A percentile compares a stretch with the other conserved stretches of the same genome.
Evolutionary conservation across 192 early-diverging fungal genomes (phyloP).

Genomic region (Chytriomyces confervae): DNA sequence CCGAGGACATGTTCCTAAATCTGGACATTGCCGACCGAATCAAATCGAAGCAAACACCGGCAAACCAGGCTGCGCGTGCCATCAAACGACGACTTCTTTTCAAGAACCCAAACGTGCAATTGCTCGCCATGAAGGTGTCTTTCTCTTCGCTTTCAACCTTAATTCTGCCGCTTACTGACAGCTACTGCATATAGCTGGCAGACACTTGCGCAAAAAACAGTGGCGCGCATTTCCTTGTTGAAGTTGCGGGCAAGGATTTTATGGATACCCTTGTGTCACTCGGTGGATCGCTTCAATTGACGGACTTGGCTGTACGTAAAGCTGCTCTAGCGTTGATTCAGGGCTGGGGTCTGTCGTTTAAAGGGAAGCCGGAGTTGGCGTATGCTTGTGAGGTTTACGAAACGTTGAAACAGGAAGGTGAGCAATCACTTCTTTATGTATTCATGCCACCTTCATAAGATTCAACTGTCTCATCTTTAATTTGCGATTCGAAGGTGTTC

Average conservation of each 20-base stretch:
- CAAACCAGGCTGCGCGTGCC: constrained; percentile 75
- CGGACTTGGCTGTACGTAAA: constrained; percentile 76
- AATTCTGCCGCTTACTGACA: not conserved
- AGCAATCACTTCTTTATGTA: not conserved
- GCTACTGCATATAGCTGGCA: constrained; percentile 59
- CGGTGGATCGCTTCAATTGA: constrained; percentile 48
- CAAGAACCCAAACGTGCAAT: constrained; percentile 93
- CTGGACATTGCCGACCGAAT: constrained; percentile 95
- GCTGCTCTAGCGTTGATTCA: constrained; percentile 82
- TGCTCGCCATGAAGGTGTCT: constrained; percentile 78
- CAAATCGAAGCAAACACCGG: constrained; percentile 74
- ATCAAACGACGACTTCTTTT: constrained; percentile 84
- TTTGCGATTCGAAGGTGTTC: constrained; percentile 53
- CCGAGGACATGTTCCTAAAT: constrained; percentile 80
- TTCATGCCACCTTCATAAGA: not conserved
- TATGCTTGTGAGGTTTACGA: constrained; percentile 84
- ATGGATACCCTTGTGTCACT: constrained; percentile 80
- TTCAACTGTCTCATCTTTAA: constrained; percentile 8
- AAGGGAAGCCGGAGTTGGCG: constrained; percentile 75
- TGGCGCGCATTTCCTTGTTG: constrained; percentile 82
- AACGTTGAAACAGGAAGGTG: constrained; percentile 78
- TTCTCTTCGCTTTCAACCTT: constrained; percentile 29
- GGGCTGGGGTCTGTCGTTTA: constrained; percentile 86
- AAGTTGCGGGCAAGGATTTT: constrained; percentile 89
- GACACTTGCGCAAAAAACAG: constrained; percentile 97